Conservation (phyloP, 164 flowering plant genomes). For the Saururus chinensis region DNA sequence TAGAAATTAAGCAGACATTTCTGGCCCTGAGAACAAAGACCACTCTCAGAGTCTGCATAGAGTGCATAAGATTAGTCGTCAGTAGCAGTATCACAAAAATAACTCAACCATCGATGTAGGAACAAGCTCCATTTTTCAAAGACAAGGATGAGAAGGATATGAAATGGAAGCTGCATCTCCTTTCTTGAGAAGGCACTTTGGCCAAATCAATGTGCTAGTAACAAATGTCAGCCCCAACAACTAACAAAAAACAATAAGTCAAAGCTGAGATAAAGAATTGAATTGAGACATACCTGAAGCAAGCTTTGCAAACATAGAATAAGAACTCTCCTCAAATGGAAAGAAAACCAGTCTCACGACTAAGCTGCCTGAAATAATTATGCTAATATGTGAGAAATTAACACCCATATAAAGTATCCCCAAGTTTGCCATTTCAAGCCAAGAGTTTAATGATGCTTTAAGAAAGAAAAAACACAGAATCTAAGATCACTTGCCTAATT, state of each 20-base stretch:
- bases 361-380: slow-evolving; percentile 64
- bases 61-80: too few species aligned
- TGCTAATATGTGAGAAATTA: not conserved
- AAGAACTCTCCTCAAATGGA: slow-evolving; percentile 98
- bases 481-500: slow-evolving; percentile 47
- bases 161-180: too few species aligned
- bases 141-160: too few species aligned
- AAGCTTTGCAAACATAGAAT: slow-evolving; percentile 85
- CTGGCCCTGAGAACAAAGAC: too few species aligned
- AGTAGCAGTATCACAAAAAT: too few species aligned
- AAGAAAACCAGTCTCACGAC: slow-evolving; percentile 90
- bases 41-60: too few species aligned
- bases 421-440: not conserved
- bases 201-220: not conserved
- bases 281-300: slow-evolving; percentile 67
- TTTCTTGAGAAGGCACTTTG: too few species aligned
- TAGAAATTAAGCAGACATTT: too few species aligned
- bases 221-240: not conserved
- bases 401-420: not conserved
- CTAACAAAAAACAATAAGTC: not conserved
- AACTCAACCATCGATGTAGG: too few species aligned
- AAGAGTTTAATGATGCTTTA: not conserved
- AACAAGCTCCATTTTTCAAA: too few species aligned
- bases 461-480: not conserved
- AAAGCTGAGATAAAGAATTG: slow-evolving; percentile 1